Evolutionary conservation across 2,329 filamentous ascomycete genomes (phyloP), one percentile per base, ranked within the genome.

Genomic region (Aspergillus fumigatiaffinis): DNA sequence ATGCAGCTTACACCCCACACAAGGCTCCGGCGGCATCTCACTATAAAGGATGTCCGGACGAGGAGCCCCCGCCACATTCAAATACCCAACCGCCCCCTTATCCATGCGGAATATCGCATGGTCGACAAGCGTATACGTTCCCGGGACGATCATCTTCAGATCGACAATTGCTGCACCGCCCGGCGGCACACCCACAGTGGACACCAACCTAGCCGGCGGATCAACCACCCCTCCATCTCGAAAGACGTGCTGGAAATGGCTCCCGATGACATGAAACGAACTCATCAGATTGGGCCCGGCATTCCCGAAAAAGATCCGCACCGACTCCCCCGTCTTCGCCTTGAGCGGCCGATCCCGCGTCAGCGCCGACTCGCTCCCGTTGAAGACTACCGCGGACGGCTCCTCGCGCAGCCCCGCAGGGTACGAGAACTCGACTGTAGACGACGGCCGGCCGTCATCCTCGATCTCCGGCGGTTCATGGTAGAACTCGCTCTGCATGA

Each of bases 401-500:
- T 71, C 68, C 55, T 73, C 71, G 51, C 68, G 68, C 42, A 73
- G 61, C 2, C 63, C 71, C 25, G 68, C 66, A 8, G 71, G 71
- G 56, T 72, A 73, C 0, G 71, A 73, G 52, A 73, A 73, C 41
- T 73, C 71, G 6, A 74, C 72, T 1, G 56, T 60, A 4, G 62
- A 54, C 2, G 66, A 69, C 0, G 58, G 63, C 7, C 66, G 68
- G 0, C 72, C 71, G 53, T 73, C 58, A 8, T 68, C 71, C n/a
- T 62, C 62, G 1, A 62, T 54, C 51, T 73, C 71, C 0, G 72
- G 72, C 7, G 71, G 70, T 57, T 74, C 72, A 46, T 73, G 70
- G 57, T 73, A 74, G 54, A 73, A 71, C 54, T 73, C 72, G 59
- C 70, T 73, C 58, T 74, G 72, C 66, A 74, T 69, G 20, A 74